Evolutionary conservation across 176 grass and related monocot species (phyloP).

Genomic region (Metroxylon sagu): DNA sequence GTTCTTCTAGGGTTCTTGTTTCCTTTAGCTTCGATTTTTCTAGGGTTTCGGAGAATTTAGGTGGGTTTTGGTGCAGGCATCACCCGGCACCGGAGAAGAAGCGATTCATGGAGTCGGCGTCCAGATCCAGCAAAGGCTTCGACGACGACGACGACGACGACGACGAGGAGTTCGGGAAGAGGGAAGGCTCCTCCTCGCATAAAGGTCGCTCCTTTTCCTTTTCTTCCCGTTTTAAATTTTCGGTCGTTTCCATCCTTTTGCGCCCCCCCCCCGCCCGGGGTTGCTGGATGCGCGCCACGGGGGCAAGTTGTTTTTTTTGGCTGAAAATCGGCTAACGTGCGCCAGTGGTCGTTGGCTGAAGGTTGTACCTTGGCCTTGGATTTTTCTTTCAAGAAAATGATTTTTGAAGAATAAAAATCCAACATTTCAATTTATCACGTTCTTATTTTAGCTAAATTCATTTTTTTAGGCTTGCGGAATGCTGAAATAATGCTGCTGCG

Average conservation of each 20-base stretch:
- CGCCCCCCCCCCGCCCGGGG: background rate
- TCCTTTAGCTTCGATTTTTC: background rate
- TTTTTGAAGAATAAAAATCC: too few species aligned
- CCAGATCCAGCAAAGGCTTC: conserved; percentile 85
- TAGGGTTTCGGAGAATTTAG: background rate
- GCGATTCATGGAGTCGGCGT: conserved; percentile 61
- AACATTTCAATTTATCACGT: too few species aligned
- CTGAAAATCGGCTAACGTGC: too few species aligned
- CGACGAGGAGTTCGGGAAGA: conserved; percentile 52
- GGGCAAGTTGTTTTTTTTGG: too few species aligned
- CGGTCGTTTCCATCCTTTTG: conserved; percentile 2
- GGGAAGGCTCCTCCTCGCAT: conserved; percentile 77
- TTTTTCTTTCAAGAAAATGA: too few species aligned
- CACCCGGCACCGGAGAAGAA: conserved; percentile 30
- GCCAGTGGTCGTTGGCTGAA: too few species aligned
- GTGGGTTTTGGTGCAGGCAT: conserved; percentile 2
- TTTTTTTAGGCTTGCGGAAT: too few species aligned
- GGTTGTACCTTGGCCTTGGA: too few species aligned
- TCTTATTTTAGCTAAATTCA: too few species aligned
- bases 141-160: conserved; percentile 63
- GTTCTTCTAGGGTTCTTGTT: background rate
- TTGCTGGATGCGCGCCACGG: background rate
- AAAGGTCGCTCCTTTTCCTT: conserved; percentile 34
- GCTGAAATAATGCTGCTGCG: too few species aligned
- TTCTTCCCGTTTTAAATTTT: conserved; percentile 7